Percentiles rank a stretch among this genome's conserved stretches.
Evolutionary conservation across 2,329 filamentous ascomycete species (phyloP).

Genomic region (Ophiostoma novo-ulmi): DNA sequence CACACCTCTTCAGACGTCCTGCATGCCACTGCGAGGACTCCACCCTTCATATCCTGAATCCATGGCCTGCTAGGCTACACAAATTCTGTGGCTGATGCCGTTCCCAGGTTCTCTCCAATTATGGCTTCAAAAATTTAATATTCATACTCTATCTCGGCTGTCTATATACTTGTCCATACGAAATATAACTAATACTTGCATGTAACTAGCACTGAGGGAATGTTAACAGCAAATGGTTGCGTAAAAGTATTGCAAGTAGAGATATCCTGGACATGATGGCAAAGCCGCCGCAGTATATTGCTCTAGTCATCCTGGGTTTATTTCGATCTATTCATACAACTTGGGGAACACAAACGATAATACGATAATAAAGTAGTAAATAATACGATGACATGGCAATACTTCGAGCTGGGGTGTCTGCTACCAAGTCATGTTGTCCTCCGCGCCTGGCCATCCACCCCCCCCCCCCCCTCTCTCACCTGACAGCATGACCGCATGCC

Average conservation of each 20-base stretch:
- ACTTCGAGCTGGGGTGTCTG: neutral
- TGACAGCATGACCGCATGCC: conserved; percentile 9
- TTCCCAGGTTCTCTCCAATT: neutral
- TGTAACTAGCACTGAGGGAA: neutral
- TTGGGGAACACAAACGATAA: conserved; percentile 6
- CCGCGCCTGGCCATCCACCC: neutral
- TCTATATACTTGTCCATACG: neutral
- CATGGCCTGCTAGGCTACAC: neutral
- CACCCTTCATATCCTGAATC: neutral
- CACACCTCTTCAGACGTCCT: neutral
- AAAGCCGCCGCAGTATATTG: neutral
- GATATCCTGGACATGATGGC: neutral
- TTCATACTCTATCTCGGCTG: neutral
- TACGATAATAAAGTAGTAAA: neutral
- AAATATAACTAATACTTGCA: neutral
- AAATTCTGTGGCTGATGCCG: conserved; percentile 1
- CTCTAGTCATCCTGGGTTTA: neutral
- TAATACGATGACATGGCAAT: neutral
- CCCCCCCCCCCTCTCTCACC: neutral
- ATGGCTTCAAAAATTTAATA: neutral
- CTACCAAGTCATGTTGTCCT: neutral
- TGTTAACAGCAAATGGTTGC: neutral
- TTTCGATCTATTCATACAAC: neutral
- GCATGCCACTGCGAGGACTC: neutral
- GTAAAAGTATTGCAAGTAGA: neutral